phyloP scores from a whole-genome alignment of 2,329 filamentous ascomycete species.

The Cladosporium sp. region DNA sequence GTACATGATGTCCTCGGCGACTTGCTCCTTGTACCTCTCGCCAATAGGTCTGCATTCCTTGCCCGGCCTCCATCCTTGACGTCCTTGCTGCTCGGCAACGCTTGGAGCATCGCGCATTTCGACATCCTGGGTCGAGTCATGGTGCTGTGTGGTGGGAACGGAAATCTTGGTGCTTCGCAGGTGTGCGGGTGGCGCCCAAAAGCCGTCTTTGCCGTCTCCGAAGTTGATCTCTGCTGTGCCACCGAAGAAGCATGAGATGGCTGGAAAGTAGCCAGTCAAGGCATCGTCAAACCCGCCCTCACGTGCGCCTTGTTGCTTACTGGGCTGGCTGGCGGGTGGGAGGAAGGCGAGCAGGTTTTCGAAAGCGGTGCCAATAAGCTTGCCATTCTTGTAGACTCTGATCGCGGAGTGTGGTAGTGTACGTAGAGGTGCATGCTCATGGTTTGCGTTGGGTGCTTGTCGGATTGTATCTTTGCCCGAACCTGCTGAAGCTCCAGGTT shows the following conservation, averaged over 20 bases:
- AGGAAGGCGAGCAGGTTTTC: slow-evolving; percentile 85
- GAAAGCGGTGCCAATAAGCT: slow-evolving; percentile 80
- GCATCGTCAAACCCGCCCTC: slow-evolving; percentile 83
- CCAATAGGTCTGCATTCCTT: slow-evolving; percentile 57
- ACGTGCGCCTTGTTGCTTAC: slow-evolving; percentile 67
- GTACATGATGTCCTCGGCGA: slow-evolving; percentile 88
- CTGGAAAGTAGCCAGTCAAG: slow-evolving; percentile 91
- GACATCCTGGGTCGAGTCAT: slow-evolving; percentile 1
- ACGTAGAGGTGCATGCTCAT: slow-evolving; percentile 68
- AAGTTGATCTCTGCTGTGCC: slow-evolving; percentile 93
- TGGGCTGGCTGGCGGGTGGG: slow-evolving; percentile 77
- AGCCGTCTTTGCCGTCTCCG: slow-evolving; percentile 74
- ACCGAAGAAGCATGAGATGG: slow-evolving; percentile 85
- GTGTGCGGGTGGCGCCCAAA: slow-evolving; percentile 77
- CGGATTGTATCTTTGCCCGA: slow-evolving; percentile 42
- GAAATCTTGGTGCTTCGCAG: slow-evolving; percentile 23
- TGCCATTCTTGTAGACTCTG: slow-evolving; percentile 88
- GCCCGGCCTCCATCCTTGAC: slow-evolving; percentile 24
- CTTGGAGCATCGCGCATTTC: slow-evolving; percentile 34
- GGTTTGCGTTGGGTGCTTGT: slow-evolving; percentile 66
- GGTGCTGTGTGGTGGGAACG: not conserved
- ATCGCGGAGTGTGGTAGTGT: slow-evolving; percentile 84
- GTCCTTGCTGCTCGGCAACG: slow-evolving; percentile 18
- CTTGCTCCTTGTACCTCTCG: slow-evolving; percentile 85
- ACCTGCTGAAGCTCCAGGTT: slow-evolving; percentile 33